phyloP scores from a whole-genome alignment of 2,329 filamentous ascomycete genomes.

The Diaporthe sp. region DNA sequence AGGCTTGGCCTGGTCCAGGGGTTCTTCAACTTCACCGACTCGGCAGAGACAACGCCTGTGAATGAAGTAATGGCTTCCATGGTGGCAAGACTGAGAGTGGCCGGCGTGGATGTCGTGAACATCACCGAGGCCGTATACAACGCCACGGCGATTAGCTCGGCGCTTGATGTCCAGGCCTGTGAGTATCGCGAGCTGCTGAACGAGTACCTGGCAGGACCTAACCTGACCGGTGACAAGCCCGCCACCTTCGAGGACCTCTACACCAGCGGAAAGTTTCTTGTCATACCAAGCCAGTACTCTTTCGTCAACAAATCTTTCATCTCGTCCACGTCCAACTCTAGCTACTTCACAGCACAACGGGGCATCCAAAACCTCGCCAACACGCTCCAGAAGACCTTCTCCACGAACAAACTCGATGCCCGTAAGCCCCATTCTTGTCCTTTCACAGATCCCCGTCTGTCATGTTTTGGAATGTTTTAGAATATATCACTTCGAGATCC shows the following conservation, averaged over 20 bases:
- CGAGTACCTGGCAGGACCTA: conserved; percentile 64
- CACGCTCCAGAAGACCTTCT: conserved; percentile 65
- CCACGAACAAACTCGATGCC: conserved; percentile 64
- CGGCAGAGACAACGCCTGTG: conserved; percentile 69
- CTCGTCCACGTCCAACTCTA: conserved; percentile 62
- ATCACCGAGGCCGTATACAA: conserved; percentile 67
- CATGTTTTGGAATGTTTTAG: too few species aligned
- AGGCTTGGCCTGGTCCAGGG: conserved; percentile 58
- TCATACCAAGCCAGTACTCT: conserved; percentile 71
- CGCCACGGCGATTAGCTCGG: conserved; percentile 60
- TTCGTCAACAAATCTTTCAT: conserved; percentile 64
- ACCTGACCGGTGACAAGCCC: conserved; percentile 59
- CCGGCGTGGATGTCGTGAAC: conserved; percentile 65
- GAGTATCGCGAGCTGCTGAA: conserved; percentile 72
- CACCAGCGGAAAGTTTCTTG: conserved; percentile 65
- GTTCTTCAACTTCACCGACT: conserved; percentile 69
- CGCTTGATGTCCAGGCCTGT: conserved; percentile 71
- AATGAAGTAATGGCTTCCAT: conserved; percentile 65
- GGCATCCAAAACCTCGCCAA: conserved; percentile 67
- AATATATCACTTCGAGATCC: too few species aligned
- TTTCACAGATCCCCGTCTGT: too few species aligned
- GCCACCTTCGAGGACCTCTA: conserved; percentile 64
- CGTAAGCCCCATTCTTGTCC: background rate
- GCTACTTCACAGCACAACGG: conserved; percentile 62
- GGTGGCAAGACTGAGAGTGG: conserved; percentile 58